These are phyloP conservation scores for Trichoderma sp. DNA, from an alignment of 2,329 filamentous ascomycete genomes.

Conservation along the genomic window DNA sequence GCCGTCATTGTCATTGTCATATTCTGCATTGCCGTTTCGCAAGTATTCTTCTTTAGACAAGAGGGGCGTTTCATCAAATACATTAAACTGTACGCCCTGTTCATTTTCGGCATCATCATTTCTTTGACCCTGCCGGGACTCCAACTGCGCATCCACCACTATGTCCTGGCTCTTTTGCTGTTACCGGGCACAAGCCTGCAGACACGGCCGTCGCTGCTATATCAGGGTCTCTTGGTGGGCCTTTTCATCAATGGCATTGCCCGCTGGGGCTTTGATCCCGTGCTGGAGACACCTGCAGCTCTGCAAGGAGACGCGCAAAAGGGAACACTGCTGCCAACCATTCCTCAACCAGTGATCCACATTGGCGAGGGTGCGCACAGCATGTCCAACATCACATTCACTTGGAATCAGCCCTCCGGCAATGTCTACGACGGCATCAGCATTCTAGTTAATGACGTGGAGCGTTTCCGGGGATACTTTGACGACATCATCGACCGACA, in stretches of 20 bases:
- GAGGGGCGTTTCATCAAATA: constrained; percentile 80
- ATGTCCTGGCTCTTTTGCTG: constrained; percentile 83
- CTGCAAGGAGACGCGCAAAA: constrained; percentile 69
- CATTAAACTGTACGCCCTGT: constrained; percentile 73
- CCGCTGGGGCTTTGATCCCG: constrained; percentile 87
- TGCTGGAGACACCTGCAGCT: constrained; percentile 78
- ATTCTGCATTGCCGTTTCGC: constrained; percentile 66
- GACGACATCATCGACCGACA: constrained; percentile 51
- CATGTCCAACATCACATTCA: constrained; percentile 67
- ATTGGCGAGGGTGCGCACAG: constrained; percentile 41
- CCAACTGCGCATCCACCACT: constrained; percentile 89
- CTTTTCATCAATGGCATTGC: constrained; percentile 94
- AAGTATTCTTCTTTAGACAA: constrained; percentile 83
- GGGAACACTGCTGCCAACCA: constrained; percentile 61
- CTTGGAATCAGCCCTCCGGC: constrained; percentile 49
- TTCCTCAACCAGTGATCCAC: constrained; percentile 51
- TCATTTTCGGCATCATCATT: constrained; percentile 67
- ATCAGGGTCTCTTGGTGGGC: constrained; percentile 86
- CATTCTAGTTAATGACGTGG: constrained; percentile 82
- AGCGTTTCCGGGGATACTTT: constrained; percentile 74
- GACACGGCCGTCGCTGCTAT: constrained; percentile 79
- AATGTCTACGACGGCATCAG: constrained; percentile 72
- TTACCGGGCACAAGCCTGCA: constrained; percentile 88
- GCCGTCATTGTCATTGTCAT: constrained; percentile 75
- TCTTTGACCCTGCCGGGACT: constrained; percentile 73